These are phyloP conservation scores for Neospora caninum DNA, from an alignment of 169 alveolate genomes.

Conservation along the genomic window DNA sequence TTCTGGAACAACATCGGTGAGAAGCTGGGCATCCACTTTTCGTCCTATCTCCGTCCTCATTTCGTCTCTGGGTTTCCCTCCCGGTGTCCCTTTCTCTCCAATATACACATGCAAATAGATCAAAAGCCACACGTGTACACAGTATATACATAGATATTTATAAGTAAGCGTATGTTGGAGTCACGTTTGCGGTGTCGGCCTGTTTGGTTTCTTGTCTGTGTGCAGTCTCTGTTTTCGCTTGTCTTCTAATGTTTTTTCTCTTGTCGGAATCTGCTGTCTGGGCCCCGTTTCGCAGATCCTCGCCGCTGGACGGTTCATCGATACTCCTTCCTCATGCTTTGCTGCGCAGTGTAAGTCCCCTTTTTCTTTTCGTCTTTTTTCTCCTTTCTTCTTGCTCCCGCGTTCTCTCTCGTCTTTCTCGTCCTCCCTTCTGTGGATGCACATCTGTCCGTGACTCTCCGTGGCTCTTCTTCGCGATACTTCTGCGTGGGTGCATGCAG, in stretches of 20 bases:
- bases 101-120: no score
- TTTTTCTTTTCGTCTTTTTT: neutral
- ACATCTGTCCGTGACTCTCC: neutral
- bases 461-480: neutral
- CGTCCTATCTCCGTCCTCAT: neutral
- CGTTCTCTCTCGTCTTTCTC: neutral
- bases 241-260: no score
- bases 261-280: no score
- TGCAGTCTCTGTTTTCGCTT: no score
- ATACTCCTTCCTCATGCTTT: slow-evolving; percentile 49
- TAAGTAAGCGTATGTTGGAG: no score
- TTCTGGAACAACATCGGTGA: slow-evolving; percentile 60
- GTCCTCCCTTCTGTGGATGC: neutral
- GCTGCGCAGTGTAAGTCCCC: slow-evolving; percentile 18
- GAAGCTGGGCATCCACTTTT: neutral
- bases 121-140: no score
- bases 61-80: neutral
- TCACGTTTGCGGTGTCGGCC: no score
- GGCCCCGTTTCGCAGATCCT: slow-evolving; percentile 27
- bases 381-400: neutral
- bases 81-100: no score
- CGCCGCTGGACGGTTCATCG: slow-evolving; percentile 47
- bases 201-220: no score
- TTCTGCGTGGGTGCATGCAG: no score
- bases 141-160: no score